These are phyloP conservation scores for Gastrolobium bilobum DNA, from an alignment of 306 rosid species.

Conservation along the genomic window DNA sequence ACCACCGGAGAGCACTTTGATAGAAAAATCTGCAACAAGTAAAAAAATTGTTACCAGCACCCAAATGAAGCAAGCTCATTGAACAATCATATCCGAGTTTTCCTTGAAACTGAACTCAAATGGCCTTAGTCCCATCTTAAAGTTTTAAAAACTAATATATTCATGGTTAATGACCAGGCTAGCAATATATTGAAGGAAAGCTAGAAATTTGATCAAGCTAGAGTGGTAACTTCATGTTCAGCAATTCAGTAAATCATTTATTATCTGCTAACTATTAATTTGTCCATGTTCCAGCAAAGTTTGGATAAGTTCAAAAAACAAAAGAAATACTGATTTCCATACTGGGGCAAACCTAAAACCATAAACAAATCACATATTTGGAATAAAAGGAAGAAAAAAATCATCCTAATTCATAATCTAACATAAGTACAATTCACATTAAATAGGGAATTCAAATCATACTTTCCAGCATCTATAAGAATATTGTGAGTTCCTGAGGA, in stretches of 20 bases:
- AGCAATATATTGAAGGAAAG: constrained; percentile 14
- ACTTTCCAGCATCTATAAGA: constrained; percentile 96
- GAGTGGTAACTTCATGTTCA: background rate
- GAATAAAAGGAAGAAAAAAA: background rate
- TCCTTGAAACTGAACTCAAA: constrained; percentile 11
- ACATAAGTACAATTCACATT: background rate
- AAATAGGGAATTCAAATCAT: constrained; percentile 43
- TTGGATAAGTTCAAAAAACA: background rate
- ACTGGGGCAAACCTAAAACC: constrained; percentile 26
- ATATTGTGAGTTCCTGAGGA: constrained; percentile 70
- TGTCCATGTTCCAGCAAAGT: constrained; percentile 16
- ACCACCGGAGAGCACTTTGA: constrained; percentile 94
- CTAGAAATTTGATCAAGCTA: constrained; percentile 10
- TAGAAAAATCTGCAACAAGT: constrained; percentile 80
- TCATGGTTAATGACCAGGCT: background rate
- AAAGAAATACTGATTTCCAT: background rate
- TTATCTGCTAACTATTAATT: background rate
- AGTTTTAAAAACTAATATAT: constrained; percentile 34
- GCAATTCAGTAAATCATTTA: background rate
- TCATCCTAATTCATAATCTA: constrained; percentile 31
- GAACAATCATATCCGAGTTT: constrained; percentile 2
- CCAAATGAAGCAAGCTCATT: constrained; percentile 32
- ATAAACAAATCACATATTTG: constrained; percentile 32
- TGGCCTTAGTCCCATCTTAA: background rate
- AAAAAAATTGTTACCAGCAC: constrained; percentile 37